phyloP scores from a whole-genome alignment of 192 early-diverging fungal genomes.

The Cetraspora pellucida region DNA sequence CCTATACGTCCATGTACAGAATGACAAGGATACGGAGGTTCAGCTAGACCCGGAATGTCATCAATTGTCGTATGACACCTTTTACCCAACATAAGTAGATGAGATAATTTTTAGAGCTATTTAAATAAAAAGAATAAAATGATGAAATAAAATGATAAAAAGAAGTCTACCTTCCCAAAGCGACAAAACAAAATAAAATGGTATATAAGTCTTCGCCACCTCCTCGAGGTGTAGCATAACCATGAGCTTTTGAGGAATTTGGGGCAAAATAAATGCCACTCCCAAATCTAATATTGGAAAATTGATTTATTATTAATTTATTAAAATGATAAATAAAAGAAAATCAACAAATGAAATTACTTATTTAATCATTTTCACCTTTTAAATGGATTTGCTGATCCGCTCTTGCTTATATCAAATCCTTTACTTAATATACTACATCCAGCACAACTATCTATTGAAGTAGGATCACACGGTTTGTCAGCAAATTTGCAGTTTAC shows the following conservation, averaged over 20 bases:
- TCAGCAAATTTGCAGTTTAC: conserved; percentile 19
- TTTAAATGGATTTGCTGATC: conserved; percentile 21
- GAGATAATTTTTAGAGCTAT: too few species aligned
- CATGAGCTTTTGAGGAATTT: conserved; percentile 38
- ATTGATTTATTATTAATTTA: neutral
- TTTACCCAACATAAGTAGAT: neutral
- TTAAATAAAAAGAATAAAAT: too few species aligned
- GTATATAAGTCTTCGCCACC: conserved; percentile 13
- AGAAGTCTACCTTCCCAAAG: conserved; percentile 29
- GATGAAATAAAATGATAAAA: neutral
- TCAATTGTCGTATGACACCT: conserved; percentile 22
- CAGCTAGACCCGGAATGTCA: conserved; percentile 29
- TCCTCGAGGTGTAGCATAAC: conserved; percentile 31
- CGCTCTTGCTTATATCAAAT: conserved; percentile 34
- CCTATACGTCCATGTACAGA: conserved; percentile 32
- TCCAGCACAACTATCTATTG: conserved; percentile 28
- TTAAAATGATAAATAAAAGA: neutral
- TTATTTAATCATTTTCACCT: neutral
- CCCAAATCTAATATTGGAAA: conserved; percentile 29
- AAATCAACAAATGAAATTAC: neutral
- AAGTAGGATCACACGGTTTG: conserved; percentile 23
- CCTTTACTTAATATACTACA: conserved; percentile 34
- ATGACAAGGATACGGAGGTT: conserved; percentile 33
- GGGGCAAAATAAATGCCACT: conserved; percentile 35
- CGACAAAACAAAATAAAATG: conserved; percentile 34